Evolutionary conservation across 2,329 filamentous ascomycete genomes (phyloP).

Genomic region (Cercospora brassicicola): DNA sequence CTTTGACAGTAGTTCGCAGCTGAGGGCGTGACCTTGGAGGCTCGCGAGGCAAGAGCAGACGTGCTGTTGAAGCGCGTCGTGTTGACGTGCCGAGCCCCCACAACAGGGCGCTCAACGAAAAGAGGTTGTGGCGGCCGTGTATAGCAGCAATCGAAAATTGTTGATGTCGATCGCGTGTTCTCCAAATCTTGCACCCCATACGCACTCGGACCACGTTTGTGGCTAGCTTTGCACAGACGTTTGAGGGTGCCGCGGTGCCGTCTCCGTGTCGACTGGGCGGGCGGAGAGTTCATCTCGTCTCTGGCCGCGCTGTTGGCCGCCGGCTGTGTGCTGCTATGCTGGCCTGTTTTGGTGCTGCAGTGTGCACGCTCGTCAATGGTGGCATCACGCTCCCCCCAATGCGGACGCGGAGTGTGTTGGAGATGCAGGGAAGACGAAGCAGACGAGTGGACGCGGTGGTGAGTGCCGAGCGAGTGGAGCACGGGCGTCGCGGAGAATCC

Average conservation of each 20-base stretch:
- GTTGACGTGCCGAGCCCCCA: not conserved
- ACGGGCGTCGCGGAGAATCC: not conserved
- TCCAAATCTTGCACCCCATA: slow-evolving; percentile 2
- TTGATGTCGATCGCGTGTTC: not conserved
- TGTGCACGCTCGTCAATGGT: not conserved
- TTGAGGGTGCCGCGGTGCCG: not conserved
- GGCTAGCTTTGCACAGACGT: not conserved
- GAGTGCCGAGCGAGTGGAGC: slow-evolving; percentile 5
- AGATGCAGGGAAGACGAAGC: not conserved
- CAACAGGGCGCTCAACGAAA: not conserved
- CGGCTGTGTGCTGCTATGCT: not conserved
- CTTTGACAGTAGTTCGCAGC: not conserved
- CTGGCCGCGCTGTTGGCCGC: not conserved
- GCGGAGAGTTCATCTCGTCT: not conserved
- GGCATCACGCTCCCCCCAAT: not conserved
- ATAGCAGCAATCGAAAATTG: not conserved
- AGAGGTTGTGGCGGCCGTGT: not conserved
- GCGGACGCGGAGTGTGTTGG: not conserved
- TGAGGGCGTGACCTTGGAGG: not conserved
- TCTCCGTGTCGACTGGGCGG: not conserved
- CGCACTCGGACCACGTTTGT: not conserved
- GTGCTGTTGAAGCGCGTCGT: not conserved
- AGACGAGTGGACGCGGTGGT: not conserved
- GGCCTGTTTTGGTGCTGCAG: not conserved
- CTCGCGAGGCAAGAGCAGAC: not conserved